Base-by-base conservation (phyloP, 1,139 yeast genomes). In the Taphrina betulina region DNA sequence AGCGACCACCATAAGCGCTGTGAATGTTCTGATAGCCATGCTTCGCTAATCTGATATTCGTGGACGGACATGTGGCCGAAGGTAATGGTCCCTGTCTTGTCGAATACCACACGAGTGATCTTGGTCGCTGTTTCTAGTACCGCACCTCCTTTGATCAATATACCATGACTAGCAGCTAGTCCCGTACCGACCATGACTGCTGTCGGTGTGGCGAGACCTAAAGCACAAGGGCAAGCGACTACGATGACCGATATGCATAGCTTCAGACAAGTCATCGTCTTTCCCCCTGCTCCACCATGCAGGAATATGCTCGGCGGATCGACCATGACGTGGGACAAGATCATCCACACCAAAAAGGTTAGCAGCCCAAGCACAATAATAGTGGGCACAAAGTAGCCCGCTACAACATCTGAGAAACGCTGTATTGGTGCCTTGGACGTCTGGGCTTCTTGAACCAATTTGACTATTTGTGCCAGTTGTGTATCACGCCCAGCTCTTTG, bases 111-210 rank as follows among this genome's bases (percentile, higher is more conserved):
- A 3, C 82, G 76, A 60, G 83, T 78, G 35, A 89, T 74, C 16
- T 76, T 71, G 64, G 80, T 79, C 5, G 95, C 84, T 54, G 74
- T 77, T 67, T 94, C 98, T 60, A 94, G 77, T 10, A 86, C 79
- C 57, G 85, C 95, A 22, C 97, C 98, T 50, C 97, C 96, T 70
- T 92, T 92, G 65, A 94, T 85, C 57, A 94, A 75, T 10, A 92
- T 85, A 23, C 98, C 98, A 69, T 88, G 76, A 10, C 79, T 71
- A 0, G 98, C 97, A 34, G 96, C 97, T 26, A 88, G 85, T 23
- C 98, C 98, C 1, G 97, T 90, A 4, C 97, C 98, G 3, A 92
- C 98, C 96, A 92, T 90, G 2, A 94, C 87, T 0, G 98, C 98
- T 1, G 98, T 92, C 0, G 98, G 98, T 0, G 98, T 95, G 5